Evolutionary conservation across 192 early-diverging fungal genomes (phyloP).

Genomic region (Backusella luteola): DNA sequence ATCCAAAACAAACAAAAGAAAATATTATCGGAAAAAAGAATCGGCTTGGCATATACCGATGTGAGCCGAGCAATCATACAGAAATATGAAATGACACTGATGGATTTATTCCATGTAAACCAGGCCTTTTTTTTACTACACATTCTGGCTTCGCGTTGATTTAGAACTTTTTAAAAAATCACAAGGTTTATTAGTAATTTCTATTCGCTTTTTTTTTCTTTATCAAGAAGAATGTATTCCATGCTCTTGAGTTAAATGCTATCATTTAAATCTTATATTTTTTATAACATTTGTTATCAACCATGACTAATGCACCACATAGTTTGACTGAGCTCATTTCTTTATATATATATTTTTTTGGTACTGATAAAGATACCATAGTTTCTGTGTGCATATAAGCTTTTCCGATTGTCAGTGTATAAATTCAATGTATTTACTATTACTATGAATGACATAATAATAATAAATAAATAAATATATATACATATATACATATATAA

Average conservation of each 20-base stretch:
- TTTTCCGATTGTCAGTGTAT: not conserved
- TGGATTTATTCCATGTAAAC: not conserved
- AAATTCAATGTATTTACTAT: not conserved
- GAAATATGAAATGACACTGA: not conserved
- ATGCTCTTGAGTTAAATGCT: not conserved
- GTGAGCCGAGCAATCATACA: not conserved
- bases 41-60: not conserved
- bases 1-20: not conserved
- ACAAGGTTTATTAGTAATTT: not conserved
- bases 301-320: not conserved
- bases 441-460: not conserved
- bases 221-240: not conserved
- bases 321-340: not conserved
- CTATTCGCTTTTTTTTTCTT: not conserved
- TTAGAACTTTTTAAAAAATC: not conserved
- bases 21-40: not conserved
- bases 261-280: not conserved
- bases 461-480: too few species aligned
- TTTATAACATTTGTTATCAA: not conserved
- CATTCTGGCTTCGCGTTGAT: not conserved
- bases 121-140: not conserved
- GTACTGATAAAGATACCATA: not conserved
- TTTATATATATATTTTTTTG: not conserved
- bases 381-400: not conserved
- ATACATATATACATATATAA: not conserved